phyloP scores from a whole-genome alignment of 805 yeast genomes.

The Candida loeiensis region DNA sequence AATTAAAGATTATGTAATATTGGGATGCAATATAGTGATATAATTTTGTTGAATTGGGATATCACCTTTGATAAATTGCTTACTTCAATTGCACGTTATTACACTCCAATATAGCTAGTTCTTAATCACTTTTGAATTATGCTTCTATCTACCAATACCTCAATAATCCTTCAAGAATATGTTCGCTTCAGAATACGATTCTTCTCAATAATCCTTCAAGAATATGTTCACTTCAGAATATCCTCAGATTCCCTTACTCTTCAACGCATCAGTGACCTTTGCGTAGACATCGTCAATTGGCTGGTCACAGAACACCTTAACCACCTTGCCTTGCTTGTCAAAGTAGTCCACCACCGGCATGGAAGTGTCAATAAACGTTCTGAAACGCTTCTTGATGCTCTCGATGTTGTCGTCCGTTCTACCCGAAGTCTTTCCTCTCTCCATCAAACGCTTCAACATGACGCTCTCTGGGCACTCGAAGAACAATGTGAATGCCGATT shows the following conservation, averaged over 20 bases:
- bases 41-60: too few relatives aligned
- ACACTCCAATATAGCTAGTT: too few relatives aligned
- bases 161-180: too few relatives aligned
- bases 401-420: conserved; percentile 91
- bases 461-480: conserved; percentile 80
- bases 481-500: conserved; percentile 65
- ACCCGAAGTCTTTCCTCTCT: conserved; percentile 94
- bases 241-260: conserved; percentile 30
- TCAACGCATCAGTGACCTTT: conserved; percentile 65
- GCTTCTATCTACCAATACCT: too few relatives aligned
- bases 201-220: too few relatives aligned
- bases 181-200: too few relatives aligned
- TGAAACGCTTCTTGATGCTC: conserved; percentile 85
- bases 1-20: neutral
- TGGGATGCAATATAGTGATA: neutral
- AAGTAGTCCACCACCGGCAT: conserved; percentile 91
- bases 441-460: conserved; percentile 79
- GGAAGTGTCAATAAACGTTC: conserved; percentile 79
- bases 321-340: conserved; percentile 69
- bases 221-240: too few relatives aligned
- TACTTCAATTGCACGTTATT: too few relatives aligned
- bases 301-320: conserved; percentile 73
- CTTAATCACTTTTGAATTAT: too few relatives aligned
- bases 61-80: too few relatives aligned
- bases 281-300: conserved; percentile 74